Conservation (phyloP, 352 stramenopile species). For the Globisporangium solare region DNA sequence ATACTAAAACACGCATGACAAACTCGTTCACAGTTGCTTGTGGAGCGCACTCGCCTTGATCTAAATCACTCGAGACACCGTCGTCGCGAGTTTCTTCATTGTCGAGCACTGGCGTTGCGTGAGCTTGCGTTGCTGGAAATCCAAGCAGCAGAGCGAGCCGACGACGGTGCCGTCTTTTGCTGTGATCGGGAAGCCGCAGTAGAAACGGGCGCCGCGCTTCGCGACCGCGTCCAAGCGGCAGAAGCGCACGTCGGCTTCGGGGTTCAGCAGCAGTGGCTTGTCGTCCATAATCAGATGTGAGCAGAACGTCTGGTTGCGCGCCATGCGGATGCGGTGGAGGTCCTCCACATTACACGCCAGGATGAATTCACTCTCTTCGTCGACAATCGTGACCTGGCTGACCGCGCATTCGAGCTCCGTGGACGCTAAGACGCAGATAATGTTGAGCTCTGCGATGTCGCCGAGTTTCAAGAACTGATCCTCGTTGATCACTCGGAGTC, state of each 20-base stretch:
- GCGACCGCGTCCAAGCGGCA: constrained; percentile 28
- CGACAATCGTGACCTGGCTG: constrained; percentile 40
- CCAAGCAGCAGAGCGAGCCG: no score
- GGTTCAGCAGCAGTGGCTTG: constrained; percentile 38
- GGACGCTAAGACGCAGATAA: constrained; percentile 43
- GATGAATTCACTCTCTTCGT: constrained; percentile 30
- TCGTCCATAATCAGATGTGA: constrained; percentile 44
- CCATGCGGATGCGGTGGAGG: constrained; percentile 18
- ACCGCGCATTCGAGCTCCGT: constrained; percentile 38
- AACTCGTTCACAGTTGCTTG: no score
- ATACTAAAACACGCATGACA: no score
- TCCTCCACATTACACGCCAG: constrained; percentile 31
- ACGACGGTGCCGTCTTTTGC: no score
- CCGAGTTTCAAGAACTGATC: constrained; percentile 29
- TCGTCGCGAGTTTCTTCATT: no score
- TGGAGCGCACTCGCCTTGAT: no score
- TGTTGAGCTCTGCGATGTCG: constrained; percentile 39
- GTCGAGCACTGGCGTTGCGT: no score
- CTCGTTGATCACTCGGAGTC: constrained; percentile 31
- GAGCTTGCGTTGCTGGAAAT: no score
- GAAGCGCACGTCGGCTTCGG: constrained; percentile 13
- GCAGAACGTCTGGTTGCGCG: constrained; percentile 47
- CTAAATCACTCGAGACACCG: no score
- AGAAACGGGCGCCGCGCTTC: constrained; percentile 37
- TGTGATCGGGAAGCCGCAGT: constrained; percentile 49